phyloP scores from a whole-genome alignment of 352 stramenopile genomes.

The Globisporangium canariense region DNA sequence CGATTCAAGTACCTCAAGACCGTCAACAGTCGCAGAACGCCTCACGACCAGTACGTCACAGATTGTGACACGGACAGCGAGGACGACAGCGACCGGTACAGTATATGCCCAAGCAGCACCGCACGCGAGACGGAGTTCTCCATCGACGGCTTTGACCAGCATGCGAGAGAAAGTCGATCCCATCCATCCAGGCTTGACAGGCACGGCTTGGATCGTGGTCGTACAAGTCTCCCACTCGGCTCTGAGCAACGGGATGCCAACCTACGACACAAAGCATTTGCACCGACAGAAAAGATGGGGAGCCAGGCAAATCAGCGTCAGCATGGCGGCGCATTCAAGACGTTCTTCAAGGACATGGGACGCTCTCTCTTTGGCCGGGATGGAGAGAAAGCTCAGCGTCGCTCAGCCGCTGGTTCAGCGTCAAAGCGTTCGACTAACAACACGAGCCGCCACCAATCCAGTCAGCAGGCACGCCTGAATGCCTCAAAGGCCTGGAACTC shows the following conservation, averaged over 20 bases:
- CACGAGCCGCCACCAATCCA: not conserved
- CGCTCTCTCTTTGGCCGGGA: slow-evolving; percentile 13
- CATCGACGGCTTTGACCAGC: slow-evolving; percentile 4
- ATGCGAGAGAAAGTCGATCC: slow-evolving; percentile 2
- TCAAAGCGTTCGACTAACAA: not conserved
- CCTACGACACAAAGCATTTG: not conserved
- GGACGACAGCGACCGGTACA: slow-evolving; percentile 5
- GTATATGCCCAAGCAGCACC: slow-evolving; percentile 13
- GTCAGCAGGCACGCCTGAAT: not conserved
- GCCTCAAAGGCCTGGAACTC: slow-evolving; percentile 22
- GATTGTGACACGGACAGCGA: not conserved
- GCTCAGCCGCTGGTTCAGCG: not conserved
- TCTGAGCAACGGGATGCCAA: not conserved
- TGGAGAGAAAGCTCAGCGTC: not conserved
- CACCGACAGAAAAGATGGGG: not conserved
- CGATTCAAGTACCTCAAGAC: not conserved
- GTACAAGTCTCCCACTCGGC: not conserved
- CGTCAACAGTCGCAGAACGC: not conserved
- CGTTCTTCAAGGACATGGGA: slow-evolving; percentile 16
- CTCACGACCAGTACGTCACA: not conserved
- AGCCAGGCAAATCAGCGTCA: not conserved
- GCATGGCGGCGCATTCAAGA: slow-evolving; percentile 3
- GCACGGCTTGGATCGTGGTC: not conserved
- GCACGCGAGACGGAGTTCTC: slow-evolving; percentile 11
- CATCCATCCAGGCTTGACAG: not conserved